Conservation (phyloP, 352 stramenopile species). For the Phytophthora tubulina region DNA sequence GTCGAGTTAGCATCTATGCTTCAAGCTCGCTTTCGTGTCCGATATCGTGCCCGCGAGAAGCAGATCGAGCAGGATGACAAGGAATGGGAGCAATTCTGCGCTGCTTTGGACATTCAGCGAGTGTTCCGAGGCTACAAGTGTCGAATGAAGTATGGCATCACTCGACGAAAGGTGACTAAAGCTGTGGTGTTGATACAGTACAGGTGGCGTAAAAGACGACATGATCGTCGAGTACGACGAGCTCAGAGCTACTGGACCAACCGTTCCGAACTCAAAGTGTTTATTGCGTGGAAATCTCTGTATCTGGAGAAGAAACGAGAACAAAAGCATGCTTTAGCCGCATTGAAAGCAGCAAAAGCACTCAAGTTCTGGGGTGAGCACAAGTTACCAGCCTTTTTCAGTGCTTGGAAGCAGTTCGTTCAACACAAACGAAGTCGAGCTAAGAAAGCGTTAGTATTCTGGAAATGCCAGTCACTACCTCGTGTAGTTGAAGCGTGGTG, state of each 20-base stretch:
- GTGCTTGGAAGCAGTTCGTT: constrained; percentile 53
- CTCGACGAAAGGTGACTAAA: constrained; percentile 43
- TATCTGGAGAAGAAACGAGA: constrained; percentile 28
- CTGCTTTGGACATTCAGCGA: constrained; percentile 70
- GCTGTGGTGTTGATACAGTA: constrained; percentile 70
- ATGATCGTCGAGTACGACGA: constrained; percentile 58
- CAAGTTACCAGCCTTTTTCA: constrained; percentile 56
- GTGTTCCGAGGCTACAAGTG: constrained; percentile 52
- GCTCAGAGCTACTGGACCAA: constrained; percentile 74
- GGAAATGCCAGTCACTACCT: constrained; percentile 73
- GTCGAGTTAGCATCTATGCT: constrained; percentile 49
- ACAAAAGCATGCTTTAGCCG: constrained; percentile 40
- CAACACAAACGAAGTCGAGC: constrained; percentile 50
- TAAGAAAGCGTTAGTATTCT: constrained; percentile 74
- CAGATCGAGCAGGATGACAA: constrained; percentile 28
- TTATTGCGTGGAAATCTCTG: constrained; percentile 57
- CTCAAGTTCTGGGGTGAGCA: constrained; percentile 72
- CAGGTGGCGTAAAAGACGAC: constrained; percentile 57
- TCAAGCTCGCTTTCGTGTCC: constrained; percentile 53
- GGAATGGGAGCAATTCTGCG: constrained; percentile 62
- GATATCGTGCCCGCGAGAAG: constrained; percentile 40
- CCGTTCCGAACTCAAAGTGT: constrained; percentile 59
- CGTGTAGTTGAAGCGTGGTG: constrained; percentile 68
- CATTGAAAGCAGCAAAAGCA: constrained; percentile 53
- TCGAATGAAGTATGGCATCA: constrained; percentile 53